Base-by-base conservation (phyloP, 345 rosid species). In the Populus simonii region DNA sequence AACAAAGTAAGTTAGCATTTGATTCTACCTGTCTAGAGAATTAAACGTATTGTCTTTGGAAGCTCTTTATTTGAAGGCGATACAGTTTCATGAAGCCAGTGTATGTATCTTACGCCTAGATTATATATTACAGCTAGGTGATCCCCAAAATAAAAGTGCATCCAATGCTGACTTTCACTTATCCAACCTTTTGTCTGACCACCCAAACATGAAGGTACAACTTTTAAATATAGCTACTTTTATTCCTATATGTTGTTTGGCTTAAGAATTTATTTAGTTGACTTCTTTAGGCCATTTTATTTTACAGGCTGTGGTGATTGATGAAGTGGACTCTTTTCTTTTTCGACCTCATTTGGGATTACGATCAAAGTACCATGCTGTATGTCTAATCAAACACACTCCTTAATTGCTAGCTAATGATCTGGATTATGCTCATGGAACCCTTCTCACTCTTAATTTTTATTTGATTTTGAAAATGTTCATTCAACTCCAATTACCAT, bases 151-250 rank as follows among this genome's bases (percentile, higher is more conserved):
- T 81, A 96, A 90, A 80, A 89, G 94, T 79, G 99, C 98, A 77
- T 96, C 99, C 43, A 96, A 92, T 88, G 98, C 98, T 74, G 97
- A 92, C 84, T 96, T 79, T 85, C 90, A 93, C 89, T 80, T 96
- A 63, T 87, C 98, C 47, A 93, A 91, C 83, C 96, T 96, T 80
- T 85, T 93, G 76, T 89, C 98, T 4, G 97, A 93, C 63, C 99
- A 96, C 85, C 99, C 97, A 82, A 93, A 92, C 79, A 96, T 96
- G 99, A 96, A 92, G 98, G 98, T 96, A 76, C 9, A 29, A 33
- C 39, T 80, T 76, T 35, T 41, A 47, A 43, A 29, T 79, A 49
- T 66, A 35, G 29, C 39, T 22, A n/a, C 63, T 76, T 7, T 7
- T 12, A 68, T 20, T 47, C 38, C 22, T 27, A 6, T 43, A 27